These are phyloP conservation scores for Macrolepiota fuliginosa DNA, from an alignment of 768 basidiomycete genomes.

Conservation along the genomic window DNA sequence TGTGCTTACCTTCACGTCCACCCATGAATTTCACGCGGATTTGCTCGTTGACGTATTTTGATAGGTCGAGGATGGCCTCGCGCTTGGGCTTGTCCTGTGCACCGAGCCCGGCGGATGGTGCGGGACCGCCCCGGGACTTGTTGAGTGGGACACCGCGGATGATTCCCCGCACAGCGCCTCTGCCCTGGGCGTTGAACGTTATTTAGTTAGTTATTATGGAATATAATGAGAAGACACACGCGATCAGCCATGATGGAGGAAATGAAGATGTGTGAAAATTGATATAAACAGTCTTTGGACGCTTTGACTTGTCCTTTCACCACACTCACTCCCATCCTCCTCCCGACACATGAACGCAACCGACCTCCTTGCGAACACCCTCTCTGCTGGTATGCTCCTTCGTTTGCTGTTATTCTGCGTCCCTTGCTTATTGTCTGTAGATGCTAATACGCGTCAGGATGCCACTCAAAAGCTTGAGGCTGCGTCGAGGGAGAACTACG, in stretches of 20 bases:
- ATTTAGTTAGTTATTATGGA: slow-evolving; percentile 17
- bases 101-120: slow-evolving; percentile 35
- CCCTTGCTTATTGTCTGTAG: slow-evolving; percentile 42
- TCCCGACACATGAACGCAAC: slow-evolving; percentile 73
- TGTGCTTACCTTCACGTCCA: slow-evolving; percentile 78
- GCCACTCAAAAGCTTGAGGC: slow-evolving; percentile 88
- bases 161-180: slow-evolving; percentile 46
- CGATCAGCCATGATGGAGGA: slow-evolving; percentile 50
- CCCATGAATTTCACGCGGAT: slow-evolving; percentile 98
- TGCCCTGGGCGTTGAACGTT: slow-evolving; percentile 42
- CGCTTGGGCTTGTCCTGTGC: slow-evolving; percentile 77
- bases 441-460: slow-evolving; percentile 87
- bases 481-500: slow-evolving; percentile 87
- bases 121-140: not conserved
- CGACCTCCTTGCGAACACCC: slow-evolving; percentile 88
- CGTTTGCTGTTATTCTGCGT: slow-evolving; percentile 19
- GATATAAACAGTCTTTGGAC: slow-evolving; percentile 14
- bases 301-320: slow-evolving; percentile 11
- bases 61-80: slow-evolving; percentile 93
- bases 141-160: slow-evolving; percentile 34
- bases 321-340: slow-evolving; percentile 17
- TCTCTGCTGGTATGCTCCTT: slow-evolving; percentile 74
- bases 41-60: slow-evolving; percentile 89
- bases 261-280: slow-evolving; percentile 17
- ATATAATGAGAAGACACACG: slow-evolving; percentile 41